Evolutionary conservation across 805 yeast species (phyloP).

Genomic region (Yamadazyma tumulicola): DNA sequence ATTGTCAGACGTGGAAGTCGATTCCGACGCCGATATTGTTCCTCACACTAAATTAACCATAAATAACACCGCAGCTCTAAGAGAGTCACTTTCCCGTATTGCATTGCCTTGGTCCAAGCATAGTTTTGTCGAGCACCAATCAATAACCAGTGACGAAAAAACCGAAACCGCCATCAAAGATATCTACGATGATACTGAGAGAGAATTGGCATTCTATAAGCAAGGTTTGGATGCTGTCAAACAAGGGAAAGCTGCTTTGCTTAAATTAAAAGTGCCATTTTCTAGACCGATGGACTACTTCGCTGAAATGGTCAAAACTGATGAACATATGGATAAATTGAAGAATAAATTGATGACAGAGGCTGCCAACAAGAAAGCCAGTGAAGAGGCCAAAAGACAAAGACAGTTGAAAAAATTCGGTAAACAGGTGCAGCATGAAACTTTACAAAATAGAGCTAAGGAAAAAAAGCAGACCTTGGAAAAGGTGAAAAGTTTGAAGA

Average conservation of each 20-base stretch:
- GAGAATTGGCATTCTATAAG: constrained; percentile 92
- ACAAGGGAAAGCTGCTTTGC: constrained; percentile 62
- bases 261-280: constrained; percentile 77
- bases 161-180: constrained; percentile 72
- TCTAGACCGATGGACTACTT: constrained; percentile 92
- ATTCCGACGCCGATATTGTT: constrained; percentile 90
- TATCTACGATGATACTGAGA: constrained; percentile 90
- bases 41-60: constrained; percentile 88
- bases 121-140: constrained; percentile 81
- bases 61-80: constrained; percentile 82
- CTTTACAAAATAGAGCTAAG: constrained; percentile 88
- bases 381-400: constrained; percentile 91
- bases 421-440: constrained; percentile 92
- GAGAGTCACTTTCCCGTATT: constrained; percentile 64
- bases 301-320: constrained; percentile 98
- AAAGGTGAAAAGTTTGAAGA: constrained; percentile 84
- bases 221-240: constrained; percentile 86
- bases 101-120: constrained; percentile 61
- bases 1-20: constrained; percentile 86
- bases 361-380: constrained; percentile 79
- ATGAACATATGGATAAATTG: constrained; percentile 95
- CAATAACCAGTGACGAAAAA: constrained; percentile 56
- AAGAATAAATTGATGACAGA: constrained; percentile 77
- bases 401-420: constrained; percentile 95
- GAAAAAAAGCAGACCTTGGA: constrained; percentile 89